These are phyloP conservation scores for Cyclotella baltica DNA, from an alignment of 108 stramenopile genomes.

Conservation along the genomic window DNA sequence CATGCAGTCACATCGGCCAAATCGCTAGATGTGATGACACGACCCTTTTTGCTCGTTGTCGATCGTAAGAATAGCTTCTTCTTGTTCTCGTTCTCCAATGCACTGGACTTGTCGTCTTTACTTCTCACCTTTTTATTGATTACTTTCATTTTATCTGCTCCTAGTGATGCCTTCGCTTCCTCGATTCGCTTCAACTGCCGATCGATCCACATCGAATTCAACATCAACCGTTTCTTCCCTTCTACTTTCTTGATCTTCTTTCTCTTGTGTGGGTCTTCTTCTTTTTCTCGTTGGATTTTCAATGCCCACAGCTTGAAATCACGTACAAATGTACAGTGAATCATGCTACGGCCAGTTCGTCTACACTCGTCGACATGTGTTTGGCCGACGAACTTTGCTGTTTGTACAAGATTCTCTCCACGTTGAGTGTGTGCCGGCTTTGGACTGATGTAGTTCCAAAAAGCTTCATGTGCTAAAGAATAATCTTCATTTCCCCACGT, in stretches of 20 bases:
- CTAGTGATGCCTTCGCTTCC: neutral
- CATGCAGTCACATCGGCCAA: neutral
- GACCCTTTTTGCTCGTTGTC: neutral
- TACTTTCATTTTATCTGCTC: neutral
- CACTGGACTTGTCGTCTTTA: neutral
- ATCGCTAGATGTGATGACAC: no score
- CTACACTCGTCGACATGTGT: constrained; percentile 8
- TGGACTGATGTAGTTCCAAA: neutral
- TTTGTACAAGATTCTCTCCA: constrained; percentile 15
- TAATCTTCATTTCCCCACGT: neutral
- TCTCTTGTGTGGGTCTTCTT: neutral
- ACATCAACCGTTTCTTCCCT: neutral
- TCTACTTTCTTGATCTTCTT: neutral
- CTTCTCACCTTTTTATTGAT: neutral
- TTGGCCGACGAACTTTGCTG: constrained; percentile 7
- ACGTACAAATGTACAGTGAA: neutral
- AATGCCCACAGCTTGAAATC: constrained; percentile 1
- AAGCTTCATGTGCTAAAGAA: neutral
- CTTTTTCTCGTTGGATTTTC: neutral
- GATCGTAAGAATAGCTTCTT: neutral
- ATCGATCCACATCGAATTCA: neutral
- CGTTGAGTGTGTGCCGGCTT: neutral
- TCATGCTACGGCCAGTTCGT: neutral
- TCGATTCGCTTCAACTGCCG: neutral
- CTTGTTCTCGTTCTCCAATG: neutral